Base-by-base conservation (phyloP, 352 stramenopile genomes). In the Globisporangium cylindrosporum region DNA sequence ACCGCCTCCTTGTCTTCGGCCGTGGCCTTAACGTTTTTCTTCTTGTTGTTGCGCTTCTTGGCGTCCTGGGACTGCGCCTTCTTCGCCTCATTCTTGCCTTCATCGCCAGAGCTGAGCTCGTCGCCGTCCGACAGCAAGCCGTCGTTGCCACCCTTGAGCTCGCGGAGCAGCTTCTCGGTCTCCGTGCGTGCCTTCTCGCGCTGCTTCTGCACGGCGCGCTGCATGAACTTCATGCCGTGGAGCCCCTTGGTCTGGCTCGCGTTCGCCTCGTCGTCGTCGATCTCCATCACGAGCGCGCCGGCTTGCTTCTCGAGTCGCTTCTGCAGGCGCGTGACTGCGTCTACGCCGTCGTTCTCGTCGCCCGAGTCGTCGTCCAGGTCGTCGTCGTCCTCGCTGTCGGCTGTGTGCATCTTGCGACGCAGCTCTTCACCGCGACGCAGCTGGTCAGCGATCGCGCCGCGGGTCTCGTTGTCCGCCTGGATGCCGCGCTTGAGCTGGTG, bases 171-270 rank as follows among this genome's bases (percentile, higher is more conserved):
- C 71, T 92, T 86, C 62, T 98, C 88, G 0, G 96, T 96, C 72
- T 99, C 97, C 38, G 89, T 74, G 14, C 94, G 90, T 4, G 97
- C 93, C 62, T 93, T 88, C 64, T 97, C 86, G 55, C 95, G 84
- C 78, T 99, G 96, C 71, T 95, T 96, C 75, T 99, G 83, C 38
- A 98, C 84, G n/a, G 96, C 97, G 32, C 91, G 88, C 81, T 99
- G 92, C 97, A 99, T 99, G 73, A 99, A 99, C 57, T 98, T 97
- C 86, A 99, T 97, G 60, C 97, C 91, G 24, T 98, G 93, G 4
- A 99, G 79, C 4, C 94, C 94, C 48, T 87, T 87, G 24, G 82
- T 80, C 67, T 95, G 79, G 5, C 62, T 70, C 14, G 80, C 79
- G 18, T 76, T 71, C 12, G 68, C 75, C 14, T 86, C 73, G 59